Conservation (phyloP, 345 rosid genomes). For the Camelina sativa region DNA sequence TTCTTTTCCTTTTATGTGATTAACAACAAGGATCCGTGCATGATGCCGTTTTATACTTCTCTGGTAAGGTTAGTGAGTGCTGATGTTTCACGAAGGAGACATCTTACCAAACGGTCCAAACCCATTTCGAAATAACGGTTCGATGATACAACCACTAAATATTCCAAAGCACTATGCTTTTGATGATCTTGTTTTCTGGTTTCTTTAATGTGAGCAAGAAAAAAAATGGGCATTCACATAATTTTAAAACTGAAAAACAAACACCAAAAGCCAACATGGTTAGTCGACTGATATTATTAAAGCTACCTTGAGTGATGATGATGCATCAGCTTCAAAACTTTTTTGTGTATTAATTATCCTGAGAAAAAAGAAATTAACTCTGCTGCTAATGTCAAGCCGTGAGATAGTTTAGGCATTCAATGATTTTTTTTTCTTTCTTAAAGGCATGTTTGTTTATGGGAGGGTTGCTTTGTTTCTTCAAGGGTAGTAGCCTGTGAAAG, state of each 20-base stretch:
- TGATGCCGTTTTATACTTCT: background rate
- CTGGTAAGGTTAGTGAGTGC: background rate
- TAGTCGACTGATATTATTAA: constrained; percentile 30
- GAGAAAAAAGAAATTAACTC: constrained; percentile 23
- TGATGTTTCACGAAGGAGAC: constrained; percentile 3
- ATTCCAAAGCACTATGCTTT: background rate
- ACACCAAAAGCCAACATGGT: constrained; percentile 6
- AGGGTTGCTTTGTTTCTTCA: constrained; percentile 36
- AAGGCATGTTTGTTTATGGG: constrained; percentile 10
- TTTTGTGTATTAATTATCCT: constrained; percentile 29
- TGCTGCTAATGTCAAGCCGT: constrained; percentile 16
- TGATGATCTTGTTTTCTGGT: background rate
- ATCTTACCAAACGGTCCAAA: constrained; percentile 13
- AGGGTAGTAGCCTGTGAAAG: constrained; percentile 68
- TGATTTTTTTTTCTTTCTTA: background rate
- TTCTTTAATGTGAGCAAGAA: background rate
- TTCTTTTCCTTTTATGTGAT: constrained; percentile 6
- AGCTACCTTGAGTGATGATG: constrained; percentile 21
- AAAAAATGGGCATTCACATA: background rate
- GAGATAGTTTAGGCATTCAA: constrained; percentile 13
- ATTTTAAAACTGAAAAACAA: background rate
- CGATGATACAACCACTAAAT: too few species aligned
- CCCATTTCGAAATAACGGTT: background rate
- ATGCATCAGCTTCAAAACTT: constrained; percentile 37
- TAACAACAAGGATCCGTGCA: background rate